Percentiles rank a stretch among this genome's conserved stretches.
These are phyloP conservation scores for Dichotomocladium elegans DNA, from an alignment of 371 early-diverging fungal species.

Conservation along the genomic window DNA sequence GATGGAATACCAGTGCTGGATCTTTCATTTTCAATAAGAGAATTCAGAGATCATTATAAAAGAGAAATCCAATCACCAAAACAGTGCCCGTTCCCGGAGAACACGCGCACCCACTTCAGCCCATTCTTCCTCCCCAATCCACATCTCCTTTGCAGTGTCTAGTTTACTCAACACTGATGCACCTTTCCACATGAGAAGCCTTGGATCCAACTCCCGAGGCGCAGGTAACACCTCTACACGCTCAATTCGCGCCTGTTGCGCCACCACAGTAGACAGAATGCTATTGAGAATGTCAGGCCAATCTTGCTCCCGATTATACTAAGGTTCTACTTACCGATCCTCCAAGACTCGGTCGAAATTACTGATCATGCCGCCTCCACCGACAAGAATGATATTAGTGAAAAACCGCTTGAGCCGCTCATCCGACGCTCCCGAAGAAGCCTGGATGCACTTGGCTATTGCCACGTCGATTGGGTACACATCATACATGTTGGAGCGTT, in stretches of 20 bases:
- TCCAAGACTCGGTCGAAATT: constrained; percentile 71
- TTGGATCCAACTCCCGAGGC: constrained; percentile 84
- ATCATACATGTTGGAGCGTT: constrained; percentile 9
- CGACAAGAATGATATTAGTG: constrained; percentile 75
- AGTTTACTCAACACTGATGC: constrained; percentile 77
- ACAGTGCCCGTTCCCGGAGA: constrained; percentile 65
- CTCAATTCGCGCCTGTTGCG: constrained; percentile 49
- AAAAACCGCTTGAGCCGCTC: constrained; percentile 71
- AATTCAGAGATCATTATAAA: too few species aligned
- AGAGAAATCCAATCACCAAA: constrained; percentile 41
- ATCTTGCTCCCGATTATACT: background rate
- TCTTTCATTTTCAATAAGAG: background rate
- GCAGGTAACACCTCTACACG: constrained; percentile 73
- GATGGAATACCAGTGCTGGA: background rate
- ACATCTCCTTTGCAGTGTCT: constrained; percentile 77
- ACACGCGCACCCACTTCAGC: constrained; percentile 62
- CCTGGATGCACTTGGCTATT: constrained; percentile 69
- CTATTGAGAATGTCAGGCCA: constrained; percentile 5
- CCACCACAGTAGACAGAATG: constrained; percentile 32
- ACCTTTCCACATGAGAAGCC: constrained; percentile 89
- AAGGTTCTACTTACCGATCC: constrained; percentile 48
- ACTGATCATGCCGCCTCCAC: constrained; percentile 78
- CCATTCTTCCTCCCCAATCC: constrained; percentile 79
- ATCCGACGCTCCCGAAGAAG: constrained; percentile 59
- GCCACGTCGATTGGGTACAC: constrained; percentile 71